Evolutionary conservation across 1,139 yeast genomes (phyloP), one percentile per base, ranked within the genome.

Genomic region (Ogataea hybrid): DNA sequence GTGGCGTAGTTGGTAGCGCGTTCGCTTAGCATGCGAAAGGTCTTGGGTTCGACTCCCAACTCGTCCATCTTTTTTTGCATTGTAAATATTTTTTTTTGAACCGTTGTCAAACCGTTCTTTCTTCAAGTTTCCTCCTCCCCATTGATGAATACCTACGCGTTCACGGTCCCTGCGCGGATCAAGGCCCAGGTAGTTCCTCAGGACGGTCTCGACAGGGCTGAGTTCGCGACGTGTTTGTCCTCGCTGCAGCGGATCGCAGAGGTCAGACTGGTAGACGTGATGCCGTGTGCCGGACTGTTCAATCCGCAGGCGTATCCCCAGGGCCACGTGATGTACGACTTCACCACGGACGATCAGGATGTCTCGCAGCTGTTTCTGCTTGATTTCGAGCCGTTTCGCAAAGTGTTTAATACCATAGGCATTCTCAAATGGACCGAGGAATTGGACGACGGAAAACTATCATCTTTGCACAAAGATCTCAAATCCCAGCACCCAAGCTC

Each of bases 321-420:
- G 39, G 97, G 97, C 0, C 67, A 82, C 39, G 64, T 87, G 1
- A 60, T 79, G 12, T 84, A 75, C 53, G 83, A 83, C 43, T 79
- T 80, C 50, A 65, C 62, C 17, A 63, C 76, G 0, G 54, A 73
- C 2, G 61, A 68, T 25, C 73, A 75, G 10, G 87, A 83, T 45
- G 68, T 71, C 18, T 86, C 81, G 39, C 68, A 74, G 16, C 65
- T 80, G 8, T 83, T 85, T 46, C 67, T 90, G 42, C 87, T 85
- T 53, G 97, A 90, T 62, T 80, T 90, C 51, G 97, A 92, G 62
- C 96, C 96, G 1, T 87, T 75, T 62, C 67, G 97, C 40, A 88
- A 88, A 59, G 75, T 81, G 0, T 81, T 84, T 50, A 70, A 82
- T 5, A 70, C 85, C 1, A 57, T 90, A 27, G 96, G 94, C 0